phyloP scores from a whole-genome alignment of 2,329 filamentous ascomycete genomes.

The Verticillium dahliae region DNA sequence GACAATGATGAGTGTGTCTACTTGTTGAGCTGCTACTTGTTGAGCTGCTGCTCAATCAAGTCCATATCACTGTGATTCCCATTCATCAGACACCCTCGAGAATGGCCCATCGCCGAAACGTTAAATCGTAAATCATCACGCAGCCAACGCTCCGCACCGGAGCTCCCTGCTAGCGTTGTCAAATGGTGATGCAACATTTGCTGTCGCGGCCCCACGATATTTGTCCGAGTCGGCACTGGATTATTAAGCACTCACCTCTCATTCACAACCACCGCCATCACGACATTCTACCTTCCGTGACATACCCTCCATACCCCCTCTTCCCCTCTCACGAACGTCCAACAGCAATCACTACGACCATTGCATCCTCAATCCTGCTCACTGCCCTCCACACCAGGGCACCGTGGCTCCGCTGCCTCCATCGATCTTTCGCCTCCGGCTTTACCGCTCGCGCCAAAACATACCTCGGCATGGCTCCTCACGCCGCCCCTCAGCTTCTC shows the following conservation, averaged over 20 bases:
- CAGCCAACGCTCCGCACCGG: not conserved
- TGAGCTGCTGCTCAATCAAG: no score
- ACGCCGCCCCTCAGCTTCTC: conserved; percentile 31
- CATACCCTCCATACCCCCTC: not conserved
- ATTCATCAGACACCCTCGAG: not conserved
- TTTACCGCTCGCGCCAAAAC: not conserved
- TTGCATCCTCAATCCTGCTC: not conserved
- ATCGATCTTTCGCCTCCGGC: not conserved
- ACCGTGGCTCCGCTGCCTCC: not conserved
- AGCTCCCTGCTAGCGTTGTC: not conserved
- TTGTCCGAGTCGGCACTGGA: not conserved
- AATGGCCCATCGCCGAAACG: not conserved
- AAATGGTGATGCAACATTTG: not conserved
- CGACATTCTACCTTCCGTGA: not conserved
- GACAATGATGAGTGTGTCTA: no score
- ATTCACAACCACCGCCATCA: not conserved
- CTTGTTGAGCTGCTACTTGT: no score
- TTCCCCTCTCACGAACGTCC: not conserved
- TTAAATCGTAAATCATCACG: not conserved
- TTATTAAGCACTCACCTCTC: not conserved
- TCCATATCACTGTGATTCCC: not conserved
- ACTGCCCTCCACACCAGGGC: not conserved
- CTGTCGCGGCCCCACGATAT: not conserved
- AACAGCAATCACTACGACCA: not conserved
- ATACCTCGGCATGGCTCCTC: conserved; percentile 18